phyloP scores from a whole-genome alignment of 345 rosid genomes.

The Toxicodendron radicans region DNA sequence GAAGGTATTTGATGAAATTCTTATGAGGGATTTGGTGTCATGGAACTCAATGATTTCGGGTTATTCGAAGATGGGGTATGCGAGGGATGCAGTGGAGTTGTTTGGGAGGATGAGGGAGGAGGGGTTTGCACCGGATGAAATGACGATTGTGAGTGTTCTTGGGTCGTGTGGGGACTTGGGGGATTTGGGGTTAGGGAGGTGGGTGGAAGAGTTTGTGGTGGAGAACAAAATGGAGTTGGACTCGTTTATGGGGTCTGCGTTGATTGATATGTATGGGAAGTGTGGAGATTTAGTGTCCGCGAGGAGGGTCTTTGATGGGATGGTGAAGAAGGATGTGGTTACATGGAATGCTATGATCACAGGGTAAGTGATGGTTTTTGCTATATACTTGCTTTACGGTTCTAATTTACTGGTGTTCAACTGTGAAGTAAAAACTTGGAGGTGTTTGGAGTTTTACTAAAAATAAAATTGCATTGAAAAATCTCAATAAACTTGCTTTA shows the following conservation, averaged over 20 bases:
- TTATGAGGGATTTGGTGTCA: conserved; percentile 58
- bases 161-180: conserved; percentile 72
- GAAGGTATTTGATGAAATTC: conserved; percentile 75
- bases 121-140: conserved; percentile 70
- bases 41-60: conserved; percentile 97
- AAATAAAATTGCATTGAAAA: background rate
- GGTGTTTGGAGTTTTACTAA: background rate
- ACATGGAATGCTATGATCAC: conserved; percentile 93
- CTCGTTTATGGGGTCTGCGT: conserved; percentile 59
- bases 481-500: too few relatives aligned
- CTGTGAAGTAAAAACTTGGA: background rate
- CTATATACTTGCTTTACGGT: background rate
- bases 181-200: conserved; percentile 64
- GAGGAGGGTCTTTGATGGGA: conserved; percentile 63
- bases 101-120: conserved; percentile 60
- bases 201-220: conserved; percentile 50
- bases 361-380: conserved; percentile 43
- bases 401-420: too few relatives aligned
- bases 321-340: conserved; percentile 59
- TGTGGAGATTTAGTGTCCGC: conserved; percentile 76
- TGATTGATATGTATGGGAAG: conserved; percentile 79
- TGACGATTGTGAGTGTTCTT: conserved; percentile 76
- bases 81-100: conserved; percentile 58
- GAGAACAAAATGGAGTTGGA: conserved; percentile 48
- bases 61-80: conserved; percentile 64